Percentiles rank a stretch among this genome's conserved stretches.
Evolutionary conservation across 345 rosid species (phyloP).

Genomic region (Eucalyptus regnans): DNA sequence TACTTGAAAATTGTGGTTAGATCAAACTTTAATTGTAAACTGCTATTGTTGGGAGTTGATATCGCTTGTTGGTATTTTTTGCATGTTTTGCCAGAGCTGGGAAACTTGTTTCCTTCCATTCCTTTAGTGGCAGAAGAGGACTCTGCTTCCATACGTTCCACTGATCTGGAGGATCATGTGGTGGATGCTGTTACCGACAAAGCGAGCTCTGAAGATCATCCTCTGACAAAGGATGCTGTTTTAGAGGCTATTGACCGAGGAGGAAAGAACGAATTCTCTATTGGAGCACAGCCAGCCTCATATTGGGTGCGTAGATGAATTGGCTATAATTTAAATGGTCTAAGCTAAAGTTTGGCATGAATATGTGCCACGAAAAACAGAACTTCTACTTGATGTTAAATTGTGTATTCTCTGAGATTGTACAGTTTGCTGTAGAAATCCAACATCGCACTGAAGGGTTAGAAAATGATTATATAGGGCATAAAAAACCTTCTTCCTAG

Average conservation of each 20-base stretch:
- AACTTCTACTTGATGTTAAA: not conserved
- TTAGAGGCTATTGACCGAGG: conserved; percentile 87
- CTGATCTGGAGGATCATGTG: conserved; percentile 59
- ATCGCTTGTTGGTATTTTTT: not conserved
- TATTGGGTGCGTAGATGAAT: conserved; percentile 50
- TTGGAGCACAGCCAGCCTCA: conserved; percentile 61
- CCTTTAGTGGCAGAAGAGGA: conserved; percentile 97
- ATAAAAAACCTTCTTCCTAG: not conserved
- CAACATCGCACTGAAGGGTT: not conserved
- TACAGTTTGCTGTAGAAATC: not conserved
- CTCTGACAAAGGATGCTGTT: conserved; percentile 47
- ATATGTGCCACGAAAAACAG: not conserved
- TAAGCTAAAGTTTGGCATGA: not conserved
- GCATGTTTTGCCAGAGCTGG: conserved; percentile 37
- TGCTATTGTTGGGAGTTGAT: not conserved
- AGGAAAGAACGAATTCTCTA: conserved; percentile 38
- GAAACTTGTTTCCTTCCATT: conserved; percentile 64
- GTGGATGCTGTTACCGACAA: conserved; percentile 40
- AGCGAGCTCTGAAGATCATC: conserved; percentile 17
- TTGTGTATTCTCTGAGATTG: not conserved
- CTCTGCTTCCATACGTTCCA: conserved; percentile 50
- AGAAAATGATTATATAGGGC: not conserved
- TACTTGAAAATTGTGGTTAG: not conserved
- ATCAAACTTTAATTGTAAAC: not conserved
- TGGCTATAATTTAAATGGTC: not conserved